Evolutionary conservation across 108 stramenopile species (phyloP).

Genomic region (Aureococcus anophagefferens): DNA sequence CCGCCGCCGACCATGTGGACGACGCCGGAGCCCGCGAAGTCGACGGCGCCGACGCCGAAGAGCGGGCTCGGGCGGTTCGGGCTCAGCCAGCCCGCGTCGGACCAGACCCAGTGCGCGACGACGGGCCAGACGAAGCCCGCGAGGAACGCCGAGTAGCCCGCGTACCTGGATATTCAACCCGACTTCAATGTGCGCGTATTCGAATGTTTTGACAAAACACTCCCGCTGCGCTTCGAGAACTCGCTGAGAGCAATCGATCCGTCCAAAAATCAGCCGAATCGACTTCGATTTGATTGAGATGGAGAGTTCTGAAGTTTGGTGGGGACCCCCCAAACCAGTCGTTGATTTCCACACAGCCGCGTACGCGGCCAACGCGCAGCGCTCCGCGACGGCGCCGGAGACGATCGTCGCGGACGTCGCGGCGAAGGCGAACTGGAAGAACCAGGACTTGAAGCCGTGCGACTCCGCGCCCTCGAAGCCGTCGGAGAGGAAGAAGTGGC

Average conservation of each 20-base stretch:
- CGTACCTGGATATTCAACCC: no score
- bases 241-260: no score
- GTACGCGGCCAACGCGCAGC: conserved; percentile 67
- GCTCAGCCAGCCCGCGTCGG: conserved; percentile 26
- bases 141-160: conserved; percentile 23
- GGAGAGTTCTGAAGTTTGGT: no score
- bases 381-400: conserved; percentile 79
- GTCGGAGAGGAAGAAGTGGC: conserved; percentile 43
- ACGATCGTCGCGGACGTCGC: conserved; percentile 79
- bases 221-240: no score
- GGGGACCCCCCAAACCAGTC: no score
- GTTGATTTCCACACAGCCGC: no score
- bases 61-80: not conserved
- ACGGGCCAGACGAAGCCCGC: conserved; percentile 59
- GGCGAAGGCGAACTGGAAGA: conserved; percentile 72
- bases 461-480: no score
- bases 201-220: no score
- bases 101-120: conserved; percentile 31
- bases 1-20: conserved; percentile 60
- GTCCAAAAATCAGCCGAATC: no score
- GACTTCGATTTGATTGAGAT: no score
- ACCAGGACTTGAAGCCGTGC: conserved; percentile 37
- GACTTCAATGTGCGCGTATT: no score
- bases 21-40: conserved; percentile 67
- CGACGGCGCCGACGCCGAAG: conserved; percentile 48